A percentile compares a stretch with the other conserved stretches of the same genome.
Evolutionary conservation across 176 grass and related monocot genomes (phyloP).

Genomic region (Oryza rufipogon): DNA sequence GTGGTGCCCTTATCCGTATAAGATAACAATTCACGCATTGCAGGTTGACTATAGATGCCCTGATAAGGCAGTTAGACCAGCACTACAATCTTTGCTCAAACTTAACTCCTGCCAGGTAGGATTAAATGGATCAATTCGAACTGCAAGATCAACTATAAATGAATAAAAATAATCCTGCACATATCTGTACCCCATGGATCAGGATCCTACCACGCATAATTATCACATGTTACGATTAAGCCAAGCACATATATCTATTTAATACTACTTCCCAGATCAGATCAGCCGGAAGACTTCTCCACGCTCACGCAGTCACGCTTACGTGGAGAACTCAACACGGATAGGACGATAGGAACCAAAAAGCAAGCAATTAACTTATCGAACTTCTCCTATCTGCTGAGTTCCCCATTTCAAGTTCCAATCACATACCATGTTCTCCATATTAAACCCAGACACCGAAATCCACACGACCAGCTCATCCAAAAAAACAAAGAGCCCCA

Average conservation of each 20-base stretch:
- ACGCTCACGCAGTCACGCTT: background rate
- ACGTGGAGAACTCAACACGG: slow-evolving; percentile 18
- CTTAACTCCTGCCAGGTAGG: background rate
- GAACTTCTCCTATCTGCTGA: background rate
- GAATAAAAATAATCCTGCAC: background rate
- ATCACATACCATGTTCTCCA: background rate
- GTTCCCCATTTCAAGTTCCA: background rate
- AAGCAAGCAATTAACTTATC: background rate
- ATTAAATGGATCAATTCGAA: background rate
- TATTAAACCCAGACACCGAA: background rate
- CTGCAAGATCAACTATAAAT: background rate
- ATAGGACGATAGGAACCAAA: slow-evolving; percentile 2
- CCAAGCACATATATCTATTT: background rate
- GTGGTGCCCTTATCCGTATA: too few relatives aligned
- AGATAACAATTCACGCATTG: too few relatives aligned
- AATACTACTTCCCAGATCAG: background rate
- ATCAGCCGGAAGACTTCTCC: slow-evolving; percentile 26
- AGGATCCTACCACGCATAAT: background rate
- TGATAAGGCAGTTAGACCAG: background rate
- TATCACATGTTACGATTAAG: slow-evolving; percentile 7
- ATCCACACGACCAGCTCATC: background rate
- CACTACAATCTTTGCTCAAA: background rate
- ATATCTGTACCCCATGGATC: background rate
- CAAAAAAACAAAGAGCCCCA: background rate
- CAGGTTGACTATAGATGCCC: background rate